A percentile compares a stretch with the other conserved stretches of the same genome.
phyloP scores from a whole-genome alignment of 139 green algal genomes.

The Pseudopediastrum boryanum region DNA sequence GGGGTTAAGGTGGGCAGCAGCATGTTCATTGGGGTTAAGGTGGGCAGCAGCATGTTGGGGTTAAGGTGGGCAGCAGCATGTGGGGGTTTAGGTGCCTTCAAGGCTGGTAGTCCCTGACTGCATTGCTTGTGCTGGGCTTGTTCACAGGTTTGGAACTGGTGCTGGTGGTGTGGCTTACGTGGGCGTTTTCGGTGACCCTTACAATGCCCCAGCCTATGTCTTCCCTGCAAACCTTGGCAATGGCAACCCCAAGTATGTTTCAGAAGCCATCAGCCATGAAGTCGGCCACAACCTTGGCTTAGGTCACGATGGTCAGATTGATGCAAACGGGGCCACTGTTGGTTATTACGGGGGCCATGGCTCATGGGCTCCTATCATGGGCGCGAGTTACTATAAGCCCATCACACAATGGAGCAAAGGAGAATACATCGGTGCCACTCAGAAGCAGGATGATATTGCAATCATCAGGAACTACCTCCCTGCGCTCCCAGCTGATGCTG shows the following conservation, averaged over 20 bases:
- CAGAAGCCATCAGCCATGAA: background rate
- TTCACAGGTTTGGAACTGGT: background rate
- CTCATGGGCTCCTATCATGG: slow-evolving; percentile 1
- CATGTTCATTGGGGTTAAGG: no score
- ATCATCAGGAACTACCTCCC: slow-evolving; percentile 19
- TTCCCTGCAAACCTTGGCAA: slow-evolving; percentile 15
- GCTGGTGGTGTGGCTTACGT: slow-evolving; percentile 15
- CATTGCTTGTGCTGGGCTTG: no score
- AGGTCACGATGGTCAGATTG: slow-evolving; percentile 7
- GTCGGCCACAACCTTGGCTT: background rate
- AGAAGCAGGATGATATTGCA: slow-evolving; percentile 25
- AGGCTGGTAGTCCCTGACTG: no score
- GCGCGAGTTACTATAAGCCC: slow-evolving; percentile 11
- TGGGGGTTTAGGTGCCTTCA: no score
- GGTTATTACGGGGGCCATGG: slow-evolving; percentile 2
- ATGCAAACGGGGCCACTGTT: background rate
- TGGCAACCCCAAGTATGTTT: background rate
- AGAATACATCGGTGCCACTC: slow-evolving; percentile 3
- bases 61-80: no score
- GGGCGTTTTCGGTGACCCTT: background rate
- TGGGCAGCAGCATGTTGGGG: no score
- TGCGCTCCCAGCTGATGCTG: background rate
- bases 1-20: no score
- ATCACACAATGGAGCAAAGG: slow-evolving; percentile 17
- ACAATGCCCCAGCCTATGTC: background rate